phyloP scores from a whole-genome alignment of 176 grass and related monocot species.

The Raddia guianensis region DNA sequence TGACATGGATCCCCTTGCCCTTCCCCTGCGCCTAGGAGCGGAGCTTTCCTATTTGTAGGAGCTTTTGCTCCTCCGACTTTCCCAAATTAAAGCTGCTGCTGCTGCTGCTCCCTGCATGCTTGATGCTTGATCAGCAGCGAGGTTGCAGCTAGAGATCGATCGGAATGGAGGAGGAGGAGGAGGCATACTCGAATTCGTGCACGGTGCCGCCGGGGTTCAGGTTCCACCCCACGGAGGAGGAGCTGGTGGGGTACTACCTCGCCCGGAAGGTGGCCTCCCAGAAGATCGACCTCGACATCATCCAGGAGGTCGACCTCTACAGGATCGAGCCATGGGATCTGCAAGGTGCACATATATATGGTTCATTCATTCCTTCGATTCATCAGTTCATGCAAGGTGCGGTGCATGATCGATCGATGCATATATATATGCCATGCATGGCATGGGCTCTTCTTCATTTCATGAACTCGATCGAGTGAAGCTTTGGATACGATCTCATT shows the following conservation, averaged over 20 bases:
- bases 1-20: not conserved
- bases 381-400: no score
- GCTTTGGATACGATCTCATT: no score
- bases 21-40: not conserved
- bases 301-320: conserved; percentile 92
- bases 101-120: no score
- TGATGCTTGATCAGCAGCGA: no score
- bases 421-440: no score
- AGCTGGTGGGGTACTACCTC: conserved; percentile 94
- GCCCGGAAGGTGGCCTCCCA: conserved; percentile 80
- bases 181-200: no score
- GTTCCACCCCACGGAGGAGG: conserved; percentile 97
- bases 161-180: conserved; percentile 47
- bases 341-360: conserved; percentile 42
- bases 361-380: no score
- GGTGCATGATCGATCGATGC: no score
- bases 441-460: no score
- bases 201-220: conserved; percentile 91
- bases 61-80: conserved; percentile 6
- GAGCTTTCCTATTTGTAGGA: conserved; percentile 36
- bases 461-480: no score
- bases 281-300: conserved; percentile 92
- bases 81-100: no score
- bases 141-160: not conserved
- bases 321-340: conserved; percentile 99